phyloP scores from a whole-genome alignment of 2,329 filamentous ascomycete genomes.

The Ceratocystis variospora region DNA sequence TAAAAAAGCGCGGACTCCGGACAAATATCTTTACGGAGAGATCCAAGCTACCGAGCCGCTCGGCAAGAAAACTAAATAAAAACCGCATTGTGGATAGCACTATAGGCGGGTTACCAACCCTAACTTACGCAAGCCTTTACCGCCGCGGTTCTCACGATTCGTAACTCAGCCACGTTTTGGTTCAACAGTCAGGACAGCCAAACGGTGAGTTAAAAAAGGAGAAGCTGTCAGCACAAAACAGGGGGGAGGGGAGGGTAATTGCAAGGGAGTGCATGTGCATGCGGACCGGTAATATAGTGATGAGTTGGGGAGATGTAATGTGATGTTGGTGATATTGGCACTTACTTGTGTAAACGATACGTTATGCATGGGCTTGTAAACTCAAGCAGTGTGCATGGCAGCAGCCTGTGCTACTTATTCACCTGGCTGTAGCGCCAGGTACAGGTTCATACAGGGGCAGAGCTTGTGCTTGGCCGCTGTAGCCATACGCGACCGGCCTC shows the following conservation, averaged over 20 bases:
- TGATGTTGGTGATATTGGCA: not conserved
- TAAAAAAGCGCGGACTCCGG: constrained; percentile 6
- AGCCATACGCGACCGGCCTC: not conserved
- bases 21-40: not conserved
- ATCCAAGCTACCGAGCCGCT: constrained; percentile 4
- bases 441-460: not conserved
- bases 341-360: not conserved
- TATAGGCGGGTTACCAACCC: not conserved
- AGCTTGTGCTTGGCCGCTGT: not conserved
- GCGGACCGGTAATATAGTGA: not conserved
- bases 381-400: not conserved
- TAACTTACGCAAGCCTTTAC: not conserved
- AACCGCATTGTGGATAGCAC: not conserved
- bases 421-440: not conserved
- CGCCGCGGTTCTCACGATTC: not conserved
- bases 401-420: not conserved
- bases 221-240: not conserved
- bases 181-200: not conserved
- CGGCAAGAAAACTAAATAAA: not conserved
- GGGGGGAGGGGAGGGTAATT: not conserved
- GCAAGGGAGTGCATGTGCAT: not conserved
- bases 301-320: not conserved
- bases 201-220: not conserved
- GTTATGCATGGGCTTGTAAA: not conserved
- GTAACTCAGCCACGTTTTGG: constrained; percentile 1